Percentiles rank a stretch among this genome's conserved stretches.
These are phyloP conservation scores for Pseudozyma thailandica DNA, from an alignment of 1,284 basidiomycete genomes.

Conservation along the genomic window DNA sequence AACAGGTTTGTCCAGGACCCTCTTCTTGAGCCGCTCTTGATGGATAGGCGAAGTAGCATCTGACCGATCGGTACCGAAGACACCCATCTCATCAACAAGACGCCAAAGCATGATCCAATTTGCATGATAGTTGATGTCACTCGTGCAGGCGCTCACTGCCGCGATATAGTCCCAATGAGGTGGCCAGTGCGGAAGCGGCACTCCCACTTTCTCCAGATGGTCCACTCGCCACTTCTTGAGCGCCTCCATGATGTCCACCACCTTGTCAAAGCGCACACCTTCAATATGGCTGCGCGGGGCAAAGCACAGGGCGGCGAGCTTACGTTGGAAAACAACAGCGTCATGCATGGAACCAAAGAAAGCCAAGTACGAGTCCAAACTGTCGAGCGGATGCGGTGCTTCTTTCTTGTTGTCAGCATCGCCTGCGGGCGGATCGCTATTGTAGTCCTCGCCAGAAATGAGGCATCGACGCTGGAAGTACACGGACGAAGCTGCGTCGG, in stretches of 20 bases:
- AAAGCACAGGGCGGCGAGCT: conserved; percentile 82
- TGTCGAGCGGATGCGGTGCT: conserved; percentile 31
- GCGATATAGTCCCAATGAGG: conserved; percentile 89
- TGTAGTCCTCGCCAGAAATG: conserved; percentile 70
- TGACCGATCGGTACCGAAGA: conserved; percentile 67
- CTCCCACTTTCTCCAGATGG: conserved; percentile 80
- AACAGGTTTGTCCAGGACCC: neutral
- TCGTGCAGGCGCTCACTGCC: conserved; percentile 79
- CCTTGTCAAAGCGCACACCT: conserved; percentile 78
- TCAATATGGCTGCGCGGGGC: conserved; percentile 77
- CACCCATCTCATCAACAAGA: conserved; percentile 80
- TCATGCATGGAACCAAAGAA: conserved; percentile 35
- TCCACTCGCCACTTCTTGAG: conserved; percentile 80
- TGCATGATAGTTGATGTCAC: conserved; percentile 85
- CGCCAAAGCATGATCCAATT: conserved; percentile 75
- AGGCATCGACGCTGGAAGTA: conserved; percentile 75
- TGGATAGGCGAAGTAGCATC: conserved; percentile 39
- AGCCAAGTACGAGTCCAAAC: conserved; percentile 39
- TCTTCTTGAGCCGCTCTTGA: conserved; percentile 27
- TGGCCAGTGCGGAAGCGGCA: conserved; percentile 77
- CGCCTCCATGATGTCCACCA: conserved; percentile 74
- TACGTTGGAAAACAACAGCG: conserved; percentile 75
- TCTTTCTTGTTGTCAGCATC: conserved; percentile 33
- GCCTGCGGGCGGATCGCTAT: conserved; percentile 36
- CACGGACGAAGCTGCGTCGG: conserved; percentile 74